Conservation (phyloP, 2,329 filamentous ascomycete genomes). For the Talaromyces piceae region DNA sequence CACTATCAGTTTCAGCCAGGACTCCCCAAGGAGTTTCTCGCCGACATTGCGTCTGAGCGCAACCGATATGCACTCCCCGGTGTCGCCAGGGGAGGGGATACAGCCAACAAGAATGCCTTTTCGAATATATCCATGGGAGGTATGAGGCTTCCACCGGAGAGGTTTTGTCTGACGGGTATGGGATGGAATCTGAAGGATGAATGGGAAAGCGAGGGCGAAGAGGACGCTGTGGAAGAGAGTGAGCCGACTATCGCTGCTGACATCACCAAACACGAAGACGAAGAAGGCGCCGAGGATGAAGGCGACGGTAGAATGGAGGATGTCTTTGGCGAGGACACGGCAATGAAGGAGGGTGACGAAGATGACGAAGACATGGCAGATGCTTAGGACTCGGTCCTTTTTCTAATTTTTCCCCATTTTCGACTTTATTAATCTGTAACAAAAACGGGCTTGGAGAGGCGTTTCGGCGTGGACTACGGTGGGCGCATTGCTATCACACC, state of each 20-base stretch:
- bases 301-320: constrained; percentile 42
- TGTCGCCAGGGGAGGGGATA: constrained; percentile 45
- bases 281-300: constrained; percentile 26
- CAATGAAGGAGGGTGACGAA: constrained; percentile 30
- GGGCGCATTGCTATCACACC: constrained; percentile 1
- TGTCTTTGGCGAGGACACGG: constrained; percentile 38
- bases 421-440: background rate
- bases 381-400: constrained; percentile 20
- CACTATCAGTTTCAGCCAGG: constrained; percentile 54
- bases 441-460: background rate
- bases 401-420: background rate
- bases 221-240: constrained; percentile 22
- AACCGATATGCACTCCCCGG: constrained; percentile 48
- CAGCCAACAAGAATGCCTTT: constrained; percentile 16
- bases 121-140: constrained; percentile 42
- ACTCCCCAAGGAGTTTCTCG: constrained; percentile 55
- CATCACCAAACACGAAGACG: constrained; percentile 20
- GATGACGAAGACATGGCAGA: constrained; percentile 38
- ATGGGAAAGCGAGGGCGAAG: constrained; percentile 50
- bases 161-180: constrained; percentile 52
- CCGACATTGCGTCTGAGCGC: constrained; percentile 49
- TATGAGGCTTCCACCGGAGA: constrained; percentile 53
- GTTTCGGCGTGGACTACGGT: background rate
- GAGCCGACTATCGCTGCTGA: constrained; percentile 8
- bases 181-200: constrained; percentile 52